Base-by-base conservation (phyloP, 2,329 filamentous ascomycete genomes). In the Ophiostoma tasmaniense region DNA sequence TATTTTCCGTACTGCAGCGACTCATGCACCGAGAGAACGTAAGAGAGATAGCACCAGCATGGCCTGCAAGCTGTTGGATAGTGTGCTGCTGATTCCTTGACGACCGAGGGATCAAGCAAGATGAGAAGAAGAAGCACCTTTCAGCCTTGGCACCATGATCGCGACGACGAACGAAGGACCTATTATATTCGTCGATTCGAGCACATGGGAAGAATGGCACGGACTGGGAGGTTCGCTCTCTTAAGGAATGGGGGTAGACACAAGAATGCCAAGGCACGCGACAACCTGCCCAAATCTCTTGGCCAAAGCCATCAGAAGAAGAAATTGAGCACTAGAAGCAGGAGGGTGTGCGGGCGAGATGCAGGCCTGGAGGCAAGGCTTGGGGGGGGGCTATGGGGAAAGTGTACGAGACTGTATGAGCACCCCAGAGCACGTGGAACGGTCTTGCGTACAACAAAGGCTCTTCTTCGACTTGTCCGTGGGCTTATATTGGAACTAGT, bases 151-250 rank as follows among this genome's bases (percentile, higher is more conserved):
- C 64, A 65, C 39, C 35, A 5, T 30, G 64, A 45, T 28, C n/a
- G 37, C 6, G 64, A 42, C 22, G 22, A 65, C 22, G 64, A 20
- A 8, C 37, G 20, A n/a, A 22, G 37, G 33, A 39, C 64, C 64
- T 65, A 39, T 65, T 42, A 65, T 65, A 65, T 65, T 65, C 35
- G 64, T 65, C 64, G 35, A 30, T 45, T 65, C 64, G 64, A 65
- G 64, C 64, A 65, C 64, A 65, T 65, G 64, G 64, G 35, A 42
- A 28, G 64, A 39, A 45, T 25, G n/a, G n/a, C 64, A 20, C 13
- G 10, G 35, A 28, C 22, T 45, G 64, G 37, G 35, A 65, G 33
- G 64, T 17, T 10, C 35, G 62, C n/a, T 42, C 35, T n/a, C 7
- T 39, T 45, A 25, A 20, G 35, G 37, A 39, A 22, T 39, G 33